Conservation (phyloP, 331 rosid genomes). For the Telfairia occidentalis region DNA sequence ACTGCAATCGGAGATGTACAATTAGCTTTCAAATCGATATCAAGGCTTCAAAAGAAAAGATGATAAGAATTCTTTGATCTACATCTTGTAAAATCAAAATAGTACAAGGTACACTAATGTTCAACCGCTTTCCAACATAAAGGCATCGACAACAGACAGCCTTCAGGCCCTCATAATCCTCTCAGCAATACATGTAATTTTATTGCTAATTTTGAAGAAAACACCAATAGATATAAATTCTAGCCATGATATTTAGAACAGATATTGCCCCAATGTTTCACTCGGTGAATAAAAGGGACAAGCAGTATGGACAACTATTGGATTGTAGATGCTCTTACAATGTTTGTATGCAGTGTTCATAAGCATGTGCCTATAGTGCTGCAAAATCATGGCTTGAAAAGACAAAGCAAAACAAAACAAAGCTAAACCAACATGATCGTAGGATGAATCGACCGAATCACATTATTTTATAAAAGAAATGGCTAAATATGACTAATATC, state of each 20-base stretch:
- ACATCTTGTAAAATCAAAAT: not conserved
- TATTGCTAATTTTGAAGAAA: not conserved
- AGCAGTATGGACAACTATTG: not conserved
- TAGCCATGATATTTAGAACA: not conserved
- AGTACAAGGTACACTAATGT: not conserved
- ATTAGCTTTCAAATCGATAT: not conserved
- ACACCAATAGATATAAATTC: not conserved
- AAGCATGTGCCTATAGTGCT: not conserved
- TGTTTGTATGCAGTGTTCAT: not conserved
- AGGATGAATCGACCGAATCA: not conserved
- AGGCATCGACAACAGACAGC: not conserved
- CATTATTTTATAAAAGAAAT: not conserved
- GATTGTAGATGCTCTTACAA: not conserved
- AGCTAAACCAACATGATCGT: not conserved
- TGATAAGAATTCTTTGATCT: not conserved
- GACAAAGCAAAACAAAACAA: not conserved
- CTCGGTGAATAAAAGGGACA: not conserved
- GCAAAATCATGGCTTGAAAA: not conserved
- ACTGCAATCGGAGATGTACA: conserved; percentile 34
- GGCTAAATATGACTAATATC: not conserved
- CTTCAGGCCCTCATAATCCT: not conserved
- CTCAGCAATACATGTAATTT: not conserved
- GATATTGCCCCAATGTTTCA: not conserved
- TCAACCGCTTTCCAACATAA: not conserved
- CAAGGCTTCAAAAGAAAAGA: not conserved